Conservation (phyloP, 768 basidiomycete species). For the Cyclocybe cylindracea region DNA sequence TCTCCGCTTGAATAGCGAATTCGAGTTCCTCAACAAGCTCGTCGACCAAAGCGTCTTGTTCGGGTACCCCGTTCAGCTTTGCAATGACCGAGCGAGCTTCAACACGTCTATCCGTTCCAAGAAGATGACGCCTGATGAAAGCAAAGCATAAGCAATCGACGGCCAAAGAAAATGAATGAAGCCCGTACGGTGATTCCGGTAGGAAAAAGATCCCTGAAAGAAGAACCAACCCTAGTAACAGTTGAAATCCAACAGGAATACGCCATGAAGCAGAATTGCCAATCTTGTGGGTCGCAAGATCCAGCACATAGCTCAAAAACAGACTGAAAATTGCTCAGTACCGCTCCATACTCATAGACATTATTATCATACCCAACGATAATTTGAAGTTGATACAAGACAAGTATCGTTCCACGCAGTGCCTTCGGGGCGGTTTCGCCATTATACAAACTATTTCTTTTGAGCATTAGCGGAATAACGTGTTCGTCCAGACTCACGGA, state of each 20-base stretch:
- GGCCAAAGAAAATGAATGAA: background rate
- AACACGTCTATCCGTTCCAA: slow-evolving; percentile 51
- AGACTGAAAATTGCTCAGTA: slow-evolving; percentile 40
- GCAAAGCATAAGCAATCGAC: background rate
- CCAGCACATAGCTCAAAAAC: slow-evolving; percentile 71
- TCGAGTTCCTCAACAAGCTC: slow-evolving; percentile 67
- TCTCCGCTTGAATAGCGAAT: slow-evolving; percentile 68
- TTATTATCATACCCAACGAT: slow-evolving; percentile 55
- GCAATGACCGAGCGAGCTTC: slow-evolving; percentile 68
- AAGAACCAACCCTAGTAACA: slow-evolving; percentile 67
- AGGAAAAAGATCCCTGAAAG: slow-evolving; percentile 74
- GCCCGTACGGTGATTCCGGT: slow-evolving; percentile 72
- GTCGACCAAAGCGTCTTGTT: slow-evolving; percentile 57
- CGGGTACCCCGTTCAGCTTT: slow-evolving; percentile 60
- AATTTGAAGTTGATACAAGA: slow-evolving; percentile 78
- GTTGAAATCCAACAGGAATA: slow-evolving; percentile 73
- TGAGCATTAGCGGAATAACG: slow-evolving; percentile 1
- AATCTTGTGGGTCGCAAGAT: slow-evolving; percentile 63
- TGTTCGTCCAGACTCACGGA: slow-evolving; percentile 33
- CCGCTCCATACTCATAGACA: background rate
- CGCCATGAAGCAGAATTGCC: slow-evolving; percentile 68
- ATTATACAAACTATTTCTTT: slow-evolving; percentile 57
- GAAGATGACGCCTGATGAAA: slow-evolving; percentile 61
- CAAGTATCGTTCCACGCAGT: slow-evolving; percentile 68
- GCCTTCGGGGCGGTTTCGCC: slow-evolving; percentile 79